Conservation (phyloP, 2,329 filamentous ascomycete genomes). For the Corinectria fuckeliana region DNA sequence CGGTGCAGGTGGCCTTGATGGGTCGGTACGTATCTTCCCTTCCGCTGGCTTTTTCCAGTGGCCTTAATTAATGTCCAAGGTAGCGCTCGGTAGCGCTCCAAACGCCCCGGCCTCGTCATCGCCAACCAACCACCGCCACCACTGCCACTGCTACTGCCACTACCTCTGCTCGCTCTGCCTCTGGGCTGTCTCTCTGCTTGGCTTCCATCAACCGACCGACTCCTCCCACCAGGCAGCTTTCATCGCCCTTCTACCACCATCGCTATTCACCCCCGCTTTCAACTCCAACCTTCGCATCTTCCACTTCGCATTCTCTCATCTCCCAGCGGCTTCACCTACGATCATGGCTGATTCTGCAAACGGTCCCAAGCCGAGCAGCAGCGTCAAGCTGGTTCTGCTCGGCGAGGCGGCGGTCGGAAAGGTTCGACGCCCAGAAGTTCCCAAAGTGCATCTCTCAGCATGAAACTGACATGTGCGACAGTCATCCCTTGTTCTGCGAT, state of each 20-base stretch:
- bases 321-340: conserved; percentile 22
- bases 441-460: conserved; percentile 5
- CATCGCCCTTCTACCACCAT: conserved; percentile 3
- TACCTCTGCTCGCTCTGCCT: conserved; percentile 7
- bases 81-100: conserved; percentile 12
- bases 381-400: conserved; percentile 97
- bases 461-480: conserved; percentile 48
- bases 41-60: conserved; percentile 19
- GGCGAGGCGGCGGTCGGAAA: conserved; percentile 98
- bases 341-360: conserved; percentile 57
- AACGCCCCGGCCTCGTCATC: conserved; percentile 38
- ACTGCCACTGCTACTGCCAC: conserved; percentile 24
- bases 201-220: conserved; percentile 26
- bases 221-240: conserved; percentile 31
- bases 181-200: background rate
- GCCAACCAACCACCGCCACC: conserved; percentile 36
- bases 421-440: conserved; percentile 58
- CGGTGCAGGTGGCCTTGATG: conserved; percentile 3
- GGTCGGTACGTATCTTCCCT: conserved; percentile 13
- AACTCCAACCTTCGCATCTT: conserved; percentile 1
- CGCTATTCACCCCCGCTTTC: conserved; percentile 3
- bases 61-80: conserved; percentile 12
- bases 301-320: background rate
- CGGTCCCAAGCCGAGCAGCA: conserved; percentile 94
- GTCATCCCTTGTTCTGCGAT: conserved; percentile 97